These are phyloP conservation scores for Pachysandra terminalis DNA, from an alignment of 164 flowering plant species.

Conservation along the genomic window DNA sequence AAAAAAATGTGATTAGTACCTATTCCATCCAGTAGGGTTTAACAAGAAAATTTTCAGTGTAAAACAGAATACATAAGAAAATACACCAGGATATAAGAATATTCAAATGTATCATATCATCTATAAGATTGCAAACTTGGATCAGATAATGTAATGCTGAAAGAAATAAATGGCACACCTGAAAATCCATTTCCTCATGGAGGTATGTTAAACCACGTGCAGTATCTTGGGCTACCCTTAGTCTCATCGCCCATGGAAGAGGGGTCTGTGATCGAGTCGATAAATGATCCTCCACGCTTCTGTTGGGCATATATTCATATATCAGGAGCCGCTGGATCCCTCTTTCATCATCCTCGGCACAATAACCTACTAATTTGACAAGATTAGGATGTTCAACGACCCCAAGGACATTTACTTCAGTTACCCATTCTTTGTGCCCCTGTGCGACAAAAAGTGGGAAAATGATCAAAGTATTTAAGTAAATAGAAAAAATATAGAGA, in stretches of 20 bases:
- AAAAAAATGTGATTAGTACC: too few relatives aligned
- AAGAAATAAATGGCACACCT: conserved; percentile 37
- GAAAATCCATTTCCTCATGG: conserved; percentile 93
- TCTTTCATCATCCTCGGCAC: conserved; percentile 94
- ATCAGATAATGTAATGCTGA: neutral
- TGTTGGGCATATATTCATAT: conserved; percentile 83
- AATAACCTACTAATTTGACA: conserved; percentile 85
- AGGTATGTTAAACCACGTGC: conserved; percentile 88
- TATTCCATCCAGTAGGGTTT: too few relatives aligned
- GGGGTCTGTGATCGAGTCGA: conserved; percentile 38
- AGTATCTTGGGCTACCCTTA: conserved; percentile 78
- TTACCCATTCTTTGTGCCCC: conserved; percentile 99
- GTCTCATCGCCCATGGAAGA: conserved; percentile 81
- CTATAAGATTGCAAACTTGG: too few relatives aligned
- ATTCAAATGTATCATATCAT: neutral
- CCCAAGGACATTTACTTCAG: conserved; percentile 93
- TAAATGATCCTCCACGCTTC: conserved; percentile 84
- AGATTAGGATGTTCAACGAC: conserved; percentile 93
- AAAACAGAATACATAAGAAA: too few relatives aligned
- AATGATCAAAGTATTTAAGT: neutral
- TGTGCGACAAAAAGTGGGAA: conserved; percentile 20
- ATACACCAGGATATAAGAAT: neutral
- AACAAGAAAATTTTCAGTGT: too few relatives aligned
- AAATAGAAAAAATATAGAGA: neutral
- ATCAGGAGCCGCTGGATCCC: conserved; percentile 86